Percentiles rank a stretch among this genome's conserved stretches.
These are phyloP conservation scores for Rhexocercosporidium sp. DNA, from an alignment of 2,329 filamentous ascomycete genomes.

Conservation along the genomic window DNA sequence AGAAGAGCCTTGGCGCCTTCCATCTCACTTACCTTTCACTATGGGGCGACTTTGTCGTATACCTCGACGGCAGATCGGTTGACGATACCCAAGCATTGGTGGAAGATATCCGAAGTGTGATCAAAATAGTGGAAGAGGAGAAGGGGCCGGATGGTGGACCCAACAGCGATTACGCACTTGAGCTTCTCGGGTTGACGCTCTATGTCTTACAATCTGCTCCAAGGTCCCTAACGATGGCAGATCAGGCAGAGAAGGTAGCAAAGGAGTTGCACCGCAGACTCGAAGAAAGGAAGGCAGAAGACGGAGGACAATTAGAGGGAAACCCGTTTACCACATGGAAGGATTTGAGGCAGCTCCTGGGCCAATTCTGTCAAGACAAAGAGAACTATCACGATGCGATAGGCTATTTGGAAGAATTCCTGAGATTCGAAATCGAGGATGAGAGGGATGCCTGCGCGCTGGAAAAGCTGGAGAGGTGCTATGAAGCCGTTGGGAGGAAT, in stretches of 20 bases:
- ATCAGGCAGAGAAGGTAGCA: constrained; percentile 12
- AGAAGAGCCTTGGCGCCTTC: neutral
- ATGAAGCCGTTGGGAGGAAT: neutral
- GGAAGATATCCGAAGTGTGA: neutral
- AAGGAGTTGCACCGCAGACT: neutral
- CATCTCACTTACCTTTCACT: constrained; percentile 14
- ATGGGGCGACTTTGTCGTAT: constrained; percentile 16
- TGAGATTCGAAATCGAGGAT: constrained; percentile 7
- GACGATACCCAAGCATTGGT: neutral
- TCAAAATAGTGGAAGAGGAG: neutral
- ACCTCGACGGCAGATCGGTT: constrained; percentile 14
- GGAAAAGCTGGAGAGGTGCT: constrained; percentile 8
- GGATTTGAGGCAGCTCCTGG: constrained; percentile 12
- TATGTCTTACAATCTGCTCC: constrained; percentile 14
- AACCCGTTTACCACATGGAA: constrained; percentile 18
- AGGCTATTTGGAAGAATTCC: constrained; percentile 8
- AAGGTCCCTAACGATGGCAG: neutral
- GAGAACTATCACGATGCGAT: constrained; percentile 5
- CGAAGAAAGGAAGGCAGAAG: neutral
- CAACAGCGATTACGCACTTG: constrained; percentile 7
- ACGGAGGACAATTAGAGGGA: constrained; percentile 5
- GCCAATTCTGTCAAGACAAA: constrained; percentile 5
- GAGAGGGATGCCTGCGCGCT: constrained; percentile 14
- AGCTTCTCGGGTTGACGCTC: constrained; percentile 14
- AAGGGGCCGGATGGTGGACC: constrained; percentile 4